Percentiles rank a stretch among this genome's conserved stretches.
These are phyloP conservation scores for Blastobotrys parvus DNA, from an alignment of 805 yeast species.

Conservation along the genomic window DNA sequence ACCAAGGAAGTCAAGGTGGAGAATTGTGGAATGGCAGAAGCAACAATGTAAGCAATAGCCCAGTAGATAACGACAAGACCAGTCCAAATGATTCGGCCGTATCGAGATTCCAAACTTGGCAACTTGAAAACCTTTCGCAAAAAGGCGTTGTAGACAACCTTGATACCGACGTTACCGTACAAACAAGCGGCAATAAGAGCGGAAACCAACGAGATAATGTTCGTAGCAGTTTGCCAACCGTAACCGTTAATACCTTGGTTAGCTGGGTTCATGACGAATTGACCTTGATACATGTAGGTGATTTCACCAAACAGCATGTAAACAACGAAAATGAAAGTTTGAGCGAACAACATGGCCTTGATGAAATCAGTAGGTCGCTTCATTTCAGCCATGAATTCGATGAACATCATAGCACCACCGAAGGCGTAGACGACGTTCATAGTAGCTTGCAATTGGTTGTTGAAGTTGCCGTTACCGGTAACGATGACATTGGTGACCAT, in stretches of 20 bases:
- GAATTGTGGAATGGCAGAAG: conserved; percentile 39
- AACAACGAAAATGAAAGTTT: conserved; percentile 31
- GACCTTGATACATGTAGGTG: conserved; percentile 39
- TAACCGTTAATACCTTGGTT: conserved; percentile 34
- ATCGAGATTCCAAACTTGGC: conserved; percentile 28
- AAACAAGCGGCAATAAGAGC: conserved; percentile 39
- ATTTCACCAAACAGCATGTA: conserved; percentile 38
- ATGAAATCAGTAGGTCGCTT: conserved; percentile 40
- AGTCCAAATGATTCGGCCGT: conserved; percentile 33
- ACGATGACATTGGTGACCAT: conserved; percentile 23
- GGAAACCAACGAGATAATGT: conserved; percentile 31
- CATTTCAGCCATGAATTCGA: conserved; percentile 43
- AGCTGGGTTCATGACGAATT: conserved; percentile 37
- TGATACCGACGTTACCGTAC: conserved; percentile 40
- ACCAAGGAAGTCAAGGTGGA: conserved; percentile 32
- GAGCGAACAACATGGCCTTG: conserved; percentile 39
- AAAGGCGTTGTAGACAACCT: conserved; percentile 36
- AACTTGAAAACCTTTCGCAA: conserved; percentile 27
- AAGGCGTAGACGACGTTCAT: conserved; percentile 41
- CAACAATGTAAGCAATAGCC: conserved; percentile 37
- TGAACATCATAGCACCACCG: conserved; percentile 45
- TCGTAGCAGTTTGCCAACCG: conserved; percentile 32
- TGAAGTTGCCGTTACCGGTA: conserved; percentile 21
- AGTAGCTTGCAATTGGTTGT: conserved; percentile 31
- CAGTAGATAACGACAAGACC: conserved; percentile 33